Evolutionary conservation across 345 rosid genomes (phyloP), one percentile per base, ranked within the genome.

Genomic region (Odontarrhena argentea): DNA sequence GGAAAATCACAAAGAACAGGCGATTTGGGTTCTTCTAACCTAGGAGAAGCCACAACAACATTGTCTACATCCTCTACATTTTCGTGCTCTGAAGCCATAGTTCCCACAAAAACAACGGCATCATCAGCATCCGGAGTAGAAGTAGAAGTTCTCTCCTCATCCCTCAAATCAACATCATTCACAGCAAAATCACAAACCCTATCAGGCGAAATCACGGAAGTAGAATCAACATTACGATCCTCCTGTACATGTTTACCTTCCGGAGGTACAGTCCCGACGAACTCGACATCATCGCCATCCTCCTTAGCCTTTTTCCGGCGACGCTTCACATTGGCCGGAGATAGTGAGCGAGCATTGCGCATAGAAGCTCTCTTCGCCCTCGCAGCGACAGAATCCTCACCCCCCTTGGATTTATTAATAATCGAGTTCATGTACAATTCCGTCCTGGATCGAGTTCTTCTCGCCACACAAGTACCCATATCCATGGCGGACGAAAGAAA

Each of bases 391-490:
- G 54, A 37, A 24, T 41, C 59, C 4, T 72, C 46, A 36, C 36
- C 60, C 67, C 56, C 55, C 28, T 73, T 73, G 4, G 56, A 3
- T 60, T 3, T 22, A 1, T 60, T 37, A 0, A 66, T 37, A 35
- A 58, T 7, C 11, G 52, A 42, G n/a, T 58, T 58, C 63, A 66
- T 26, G 49, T 59, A 65, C 28, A 60, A 41, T 42, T 57, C 71
- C 9, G 72, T 67, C 43, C 37, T 66, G 28, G 77, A 73, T 36
- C 77, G 77, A 4, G 77, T 73, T 60, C 77, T 73, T 45, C 77
- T 60, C 0, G 68, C 72, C 1, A 73, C 77, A 14, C 72, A 59
- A 73, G 52, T 8, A 67, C 22, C 2, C 77, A 60, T 73, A 35
- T 73, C 77, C 77, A 73, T 73, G 62, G 72, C 26, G 53, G 37